Base-by-base conservation (phyloP, 805 yeast species). In the Pichia cephalocereana region DNA sequence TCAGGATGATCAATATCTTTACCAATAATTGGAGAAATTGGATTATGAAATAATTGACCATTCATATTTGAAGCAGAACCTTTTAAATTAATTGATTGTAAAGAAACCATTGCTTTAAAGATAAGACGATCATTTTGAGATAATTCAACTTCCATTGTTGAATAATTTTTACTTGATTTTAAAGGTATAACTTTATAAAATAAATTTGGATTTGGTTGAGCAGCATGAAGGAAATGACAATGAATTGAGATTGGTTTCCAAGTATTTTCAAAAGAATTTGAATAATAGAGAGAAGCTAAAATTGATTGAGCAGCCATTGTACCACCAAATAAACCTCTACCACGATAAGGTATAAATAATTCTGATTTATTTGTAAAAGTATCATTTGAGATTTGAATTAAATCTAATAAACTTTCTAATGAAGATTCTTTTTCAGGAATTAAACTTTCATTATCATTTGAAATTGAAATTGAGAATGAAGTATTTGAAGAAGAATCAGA, bases 261-360 rank as follows among this genome's bases (percentile, higher is more conserved):
- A 19, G 62, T 55, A 2, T 54, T 59, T 8, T 54, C 51, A 1
- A 44, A 39, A 14, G 58, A 49, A n/a, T 72, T 70, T 7, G 78
- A 69, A 8, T 79, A 74, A 44, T 72, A 69, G 34, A 81, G 66
- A 3, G 83, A 80, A 7, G 86, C 86, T 50, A 75, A 61, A 4
- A 82, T 62, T 3, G 87, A 68, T 55, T 83, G 89, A 0, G 86
- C 85, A 17, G 80, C 78, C 40, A 79, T 65, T 18, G 81, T 78
- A 10, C 90, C 89, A 2, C 89, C 89, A 65, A 82, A 83, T 0
- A 82, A 77, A 2, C 86, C 87, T 41, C 82, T 66, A 2, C 85
- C 83, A 0, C 77, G 74, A 7, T 66, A 68, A 2, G 80, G 80
- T 4, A 76, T 70, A 31, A 55, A 59, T 8, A 67, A 49, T 18